Percentiles rank a stretch among this genome's conserved stretches.
These are phyloP conservation scores for Macrophomina tecta DNA, from an alignment of 2,329 filamentous ascomycete genomes.

Conservation along the genomic window DNA sequence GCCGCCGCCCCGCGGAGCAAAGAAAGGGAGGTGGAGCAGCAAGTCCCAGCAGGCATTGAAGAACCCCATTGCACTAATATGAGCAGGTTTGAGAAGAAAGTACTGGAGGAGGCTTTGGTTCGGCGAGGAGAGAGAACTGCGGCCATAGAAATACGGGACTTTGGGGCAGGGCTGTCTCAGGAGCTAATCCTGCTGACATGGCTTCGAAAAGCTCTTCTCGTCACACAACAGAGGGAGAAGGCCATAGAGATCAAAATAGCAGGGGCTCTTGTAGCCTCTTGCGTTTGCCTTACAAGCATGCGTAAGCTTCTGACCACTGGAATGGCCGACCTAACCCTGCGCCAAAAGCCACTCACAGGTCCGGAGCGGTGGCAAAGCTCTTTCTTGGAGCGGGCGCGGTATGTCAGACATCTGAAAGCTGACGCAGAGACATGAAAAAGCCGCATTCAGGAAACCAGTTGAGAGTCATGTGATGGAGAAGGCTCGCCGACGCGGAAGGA, in stretches of 20 bases:
- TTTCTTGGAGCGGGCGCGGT: not conserved
- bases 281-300: not conserved
- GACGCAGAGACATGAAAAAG: not conserved
- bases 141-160: constrained; percentile 19
- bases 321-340: not conserved
- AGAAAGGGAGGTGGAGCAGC: constrained; percentile 23
- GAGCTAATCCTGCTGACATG: constrained; percentile 19
- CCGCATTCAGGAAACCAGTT: not conserved
- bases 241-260: not conserved
- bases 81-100: constrained; percentile 17
- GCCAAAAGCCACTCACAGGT: not conserved
- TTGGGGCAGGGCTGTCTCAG: constrained; percentile 4
- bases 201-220: not conserved
- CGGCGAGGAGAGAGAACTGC: not conserved
- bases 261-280: not conserved
- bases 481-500: not conserved
- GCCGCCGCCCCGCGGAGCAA: not conserved
- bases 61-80: constrained; percentile 17
- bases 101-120: not conserved
- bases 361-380: not conserved
- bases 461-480: not conserved
- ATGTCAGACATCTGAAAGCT: constrained; percentile 6
- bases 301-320: not conserved
- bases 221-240: not conserved
- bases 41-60: constrained; percentile 23